Base-by-base conservation (phyloP, 1,139 yeast genomes). In the Yamadazyma blattariae region DNA sequence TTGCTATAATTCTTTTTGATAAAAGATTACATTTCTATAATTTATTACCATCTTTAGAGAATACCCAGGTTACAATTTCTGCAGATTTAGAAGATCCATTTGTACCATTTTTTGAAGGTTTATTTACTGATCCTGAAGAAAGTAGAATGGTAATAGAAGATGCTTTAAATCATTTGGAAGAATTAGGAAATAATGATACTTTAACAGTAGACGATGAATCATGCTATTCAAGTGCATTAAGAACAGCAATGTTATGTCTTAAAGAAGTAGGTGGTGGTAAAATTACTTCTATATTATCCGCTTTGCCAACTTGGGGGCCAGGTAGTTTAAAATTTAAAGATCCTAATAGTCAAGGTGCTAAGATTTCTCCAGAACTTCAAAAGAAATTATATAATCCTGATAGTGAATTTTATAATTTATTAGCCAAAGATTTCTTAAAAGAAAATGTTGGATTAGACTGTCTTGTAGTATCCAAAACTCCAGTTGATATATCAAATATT, bases 301-400 rank as follows among this genome's bases (percentile, higher is more conserved):
- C 80, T 1, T 59, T 89, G 25, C 96, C 98, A 7, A 74, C 88
- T 1, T 74, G 81, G 74, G 96, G 96, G 0, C 86, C 92, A 1
- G 97, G 97, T 2, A 68, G 75, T n/a, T 68, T 90, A 33, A 66
- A 68, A 14, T 67, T 74, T 39, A 80, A 86, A 45, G 71, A 67
- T 27, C 63, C 63, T 43, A 54, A 69, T 33, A 45, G 59, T 4
- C 63, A 60, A 17, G 56, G 64, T 32, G 42, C 44, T 4, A 56
- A 62, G 15, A 3, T 46, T 1, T 46, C 51, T 2, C 76, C 79
- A 0, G 81, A 77, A 28, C 74, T 72, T 34, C 90, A 82, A 38
- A 74, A 69, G 44, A 60, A 55, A 12, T 57, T 80, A 13, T 73
- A 80, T 47, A 65, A 71, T 21, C 74, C 90, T 5, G 82, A 79